Percentiles rank a stretch among this genome's conserved stretches.
Evolutionary conservation across 2,329 filamentous ascomycete genomes (phyloP).

Genomic region (Phyllosticta citribraziliensis): DNA sequence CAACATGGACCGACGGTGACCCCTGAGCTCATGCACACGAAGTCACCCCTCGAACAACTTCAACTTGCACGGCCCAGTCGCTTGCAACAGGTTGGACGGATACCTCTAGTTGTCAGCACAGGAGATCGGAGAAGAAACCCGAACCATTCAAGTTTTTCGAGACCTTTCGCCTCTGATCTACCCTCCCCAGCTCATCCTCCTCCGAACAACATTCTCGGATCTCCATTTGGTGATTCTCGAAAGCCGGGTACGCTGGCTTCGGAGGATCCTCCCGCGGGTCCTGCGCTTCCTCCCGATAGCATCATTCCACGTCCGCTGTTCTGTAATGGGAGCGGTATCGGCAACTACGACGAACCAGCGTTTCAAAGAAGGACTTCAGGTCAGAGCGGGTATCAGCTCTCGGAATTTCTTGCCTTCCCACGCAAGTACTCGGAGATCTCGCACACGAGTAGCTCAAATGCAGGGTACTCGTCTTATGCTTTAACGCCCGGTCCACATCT

Average conservation of each 20-base stretch:
- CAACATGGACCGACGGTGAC: background rate
- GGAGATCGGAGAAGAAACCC: constrained; percentile 52
- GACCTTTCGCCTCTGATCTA: constrained; percentile 55
- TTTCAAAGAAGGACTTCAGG: background rate
- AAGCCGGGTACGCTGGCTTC: background rate
- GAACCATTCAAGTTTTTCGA: constrained; percentile 72
- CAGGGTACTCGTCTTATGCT: constrained; percentile 49
- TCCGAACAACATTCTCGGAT: background rate
- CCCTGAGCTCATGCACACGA: background rate
- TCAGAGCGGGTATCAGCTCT: constrained; percentile 1
- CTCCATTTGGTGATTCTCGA: constrained; percentile 15
- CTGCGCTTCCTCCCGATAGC: background rate
- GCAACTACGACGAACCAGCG: background rate
- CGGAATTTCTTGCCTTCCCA: constrained; percentile 65
- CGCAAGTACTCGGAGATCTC: constrained; percentile 62
- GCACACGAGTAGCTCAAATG: constrained; percentile 53
- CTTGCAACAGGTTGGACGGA: constrained; percentile 72
- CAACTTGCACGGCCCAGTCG: constrained; percentile 44
- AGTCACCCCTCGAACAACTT: background rate
- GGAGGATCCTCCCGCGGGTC: background rate
- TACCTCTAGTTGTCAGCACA: constrained; percentile 68
- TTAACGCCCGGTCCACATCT: constrained; percentile 53
- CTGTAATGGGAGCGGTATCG: background rate
- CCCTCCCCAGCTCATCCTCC: constrained; percentile 23
- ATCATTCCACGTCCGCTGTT: constrained; percentile 2